Evolutionary conservation across 495 filamentous ascomycete species (phyloP).

Genomic region (Aeminium ludgeri): DNA sequence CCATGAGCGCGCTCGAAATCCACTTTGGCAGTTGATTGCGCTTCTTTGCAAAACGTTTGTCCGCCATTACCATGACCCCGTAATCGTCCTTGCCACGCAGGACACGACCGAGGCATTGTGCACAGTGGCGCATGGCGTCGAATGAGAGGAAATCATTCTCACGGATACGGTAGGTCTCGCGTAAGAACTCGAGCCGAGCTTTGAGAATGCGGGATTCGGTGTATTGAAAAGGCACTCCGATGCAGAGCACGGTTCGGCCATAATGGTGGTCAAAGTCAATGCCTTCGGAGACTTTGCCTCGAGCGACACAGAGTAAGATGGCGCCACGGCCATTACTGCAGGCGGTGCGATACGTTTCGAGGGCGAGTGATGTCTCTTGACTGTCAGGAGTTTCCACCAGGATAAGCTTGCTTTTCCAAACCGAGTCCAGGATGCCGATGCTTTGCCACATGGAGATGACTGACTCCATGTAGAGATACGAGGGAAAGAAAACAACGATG

Average conservation of each 20-base stretch:
- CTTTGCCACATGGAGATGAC: slow-evolving; percentile 99
- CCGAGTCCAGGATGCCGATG: slow-evolving; percentile 90
- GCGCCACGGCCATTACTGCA: slow-evolving; percentile 94
- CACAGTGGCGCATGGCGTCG: slow-evolving; percentile 96
- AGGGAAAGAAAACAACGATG: slow-evolving; percentile 97
- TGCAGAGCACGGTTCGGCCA: slow-evolving; percentile 88
- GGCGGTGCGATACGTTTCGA: slow-evolving; percentile 93
- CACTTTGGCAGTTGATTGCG: slow-evolving; percentile 83
- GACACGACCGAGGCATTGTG: slow-evolving; percentile 91
- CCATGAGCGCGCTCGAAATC: slow-evolving; percentile 79
- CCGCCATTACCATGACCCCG: slow-evolving; percentile 94
- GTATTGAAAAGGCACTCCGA: slow-evolving; percentile 97
- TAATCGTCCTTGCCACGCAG: slow-evolving; percentile 96
- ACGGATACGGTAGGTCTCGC: slow-evolving; percentile 90
- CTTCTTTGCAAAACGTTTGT: slow-evolving; percentile 81
- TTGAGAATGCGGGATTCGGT: slow-evolving; percentile 95
- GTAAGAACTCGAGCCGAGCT: slow-evolving; percentile 84
- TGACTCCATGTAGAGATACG: slow-evolving; percentile 97
- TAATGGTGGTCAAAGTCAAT: slow-evolving; percentile 99
- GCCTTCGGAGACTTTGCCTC: slow-evolving; percentile 92
- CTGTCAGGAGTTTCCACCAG: slow-evolving; percentile 94
- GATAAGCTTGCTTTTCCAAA: slow-evolving; percentile 99
- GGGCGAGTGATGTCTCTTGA: slow-evolving; percentile 86
- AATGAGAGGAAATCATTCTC: slow-evolving; percentile 98
- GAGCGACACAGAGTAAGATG: slow-evolving; percentile 80